Percentiles rank a stretch among this genome's conserved stretches.
Conservation (phyloP, 257 asterid genomes). For the Solanum chilense region DNA sequence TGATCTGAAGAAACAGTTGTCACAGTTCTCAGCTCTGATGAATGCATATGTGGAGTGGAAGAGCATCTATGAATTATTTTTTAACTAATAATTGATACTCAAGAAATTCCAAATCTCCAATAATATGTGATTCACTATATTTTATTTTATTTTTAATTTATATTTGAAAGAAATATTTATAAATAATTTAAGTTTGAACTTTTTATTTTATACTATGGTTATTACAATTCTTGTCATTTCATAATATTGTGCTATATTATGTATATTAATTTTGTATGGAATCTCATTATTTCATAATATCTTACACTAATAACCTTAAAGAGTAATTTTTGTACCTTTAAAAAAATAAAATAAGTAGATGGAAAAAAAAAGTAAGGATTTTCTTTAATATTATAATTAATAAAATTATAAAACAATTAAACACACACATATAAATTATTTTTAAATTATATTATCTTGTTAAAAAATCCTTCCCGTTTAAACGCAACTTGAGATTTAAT, state of each 20-base stretch:
- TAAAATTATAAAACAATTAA: too few relatives aligned
- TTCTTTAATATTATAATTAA: too few relatives aligned
- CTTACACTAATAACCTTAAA: neutral
- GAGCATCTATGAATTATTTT: neutral
- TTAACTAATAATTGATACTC: neutral
- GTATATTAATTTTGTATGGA: neutral
- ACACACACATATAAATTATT: too few relatives aligned
- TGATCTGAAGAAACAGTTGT: slow-evolving; percentile 6
- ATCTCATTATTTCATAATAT: neutral
- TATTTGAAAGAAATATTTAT: neutral
- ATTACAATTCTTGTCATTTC: neutral
- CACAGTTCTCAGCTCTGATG: neutral
- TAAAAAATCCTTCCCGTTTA: too few relatives aligned
- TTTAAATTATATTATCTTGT: too few relatives aligned
- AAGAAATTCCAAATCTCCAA: neutral
- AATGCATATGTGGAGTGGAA: neutral
- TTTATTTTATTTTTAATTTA: too few relatives aligned
- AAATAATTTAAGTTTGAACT: neutral
- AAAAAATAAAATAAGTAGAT: too few relatives aligned
- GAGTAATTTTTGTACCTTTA: neutral
- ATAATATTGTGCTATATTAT: neutral
- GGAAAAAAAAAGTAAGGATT: too few relatives aligned
- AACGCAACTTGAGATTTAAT: too few relatives aligned
- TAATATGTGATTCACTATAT: neutral
- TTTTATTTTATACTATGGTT: neutral